These are phyloP conservation scores for Gnomoniopsis sp. DNA, from an alignment of 2,329 filamentous ascomycete species.

Conservation along the genomic window DNA sequence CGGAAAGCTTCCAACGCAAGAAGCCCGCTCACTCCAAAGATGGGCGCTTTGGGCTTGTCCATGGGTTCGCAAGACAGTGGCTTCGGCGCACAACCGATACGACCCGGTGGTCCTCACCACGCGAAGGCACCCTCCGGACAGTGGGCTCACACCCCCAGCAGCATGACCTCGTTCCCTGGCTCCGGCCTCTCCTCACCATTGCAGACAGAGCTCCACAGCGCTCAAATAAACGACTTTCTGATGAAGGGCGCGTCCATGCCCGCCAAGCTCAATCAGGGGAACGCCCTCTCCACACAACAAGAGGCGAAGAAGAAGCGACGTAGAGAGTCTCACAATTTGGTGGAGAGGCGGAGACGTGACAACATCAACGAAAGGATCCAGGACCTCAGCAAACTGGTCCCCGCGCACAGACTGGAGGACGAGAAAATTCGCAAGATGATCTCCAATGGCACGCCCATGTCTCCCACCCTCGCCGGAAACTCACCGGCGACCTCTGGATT, in stretches of 20 bases:
- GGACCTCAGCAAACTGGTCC: constrained; percentile 90
- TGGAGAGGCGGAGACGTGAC: constrained; percentile 89
- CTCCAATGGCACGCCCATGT: constrained; percentile 85
- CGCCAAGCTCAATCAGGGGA: constrained; percentile 65
- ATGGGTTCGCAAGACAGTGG: constrained; percentile 62
- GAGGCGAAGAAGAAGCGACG: constrained; percentile 91
- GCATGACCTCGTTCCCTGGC: constrained; percentile 80
- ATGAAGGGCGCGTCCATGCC: constrained; percentile 88
- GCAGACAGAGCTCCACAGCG: constrained; percentile 61
- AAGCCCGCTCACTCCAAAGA: constrained; percentile 83
- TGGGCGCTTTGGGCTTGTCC: constrained; percentile 70
- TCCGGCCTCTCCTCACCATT: constrained; percentile 86
- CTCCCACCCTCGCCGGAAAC: constrained; percentile 73
- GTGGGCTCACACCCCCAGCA: constrained; percentile 85
- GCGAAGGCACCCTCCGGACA: constrained; percentile 84
- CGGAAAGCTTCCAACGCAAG: constrained; percentile 71
- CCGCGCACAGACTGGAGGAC: constrained; percentile 87
- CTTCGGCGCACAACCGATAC: constrained; percentile 76
- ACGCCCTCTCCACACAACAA: constrained; percentile 60
- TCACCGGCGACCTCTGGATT: constrained; percentile 78
- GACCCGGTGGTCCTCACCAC: constrained; percentile 62
- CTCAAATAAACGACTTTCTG: constrained; percentile 85
- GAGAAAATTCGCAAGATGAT: constrained; percentile 96
- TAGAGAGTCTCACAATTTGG: constrained; percentile 92
- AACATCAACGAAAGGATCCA: constrained; percentile 99